These are phyloP conservation scores for Vicia faba DNA, from an alignment of 306 rosid genomes.

Conservation along the genomic window DNA sequence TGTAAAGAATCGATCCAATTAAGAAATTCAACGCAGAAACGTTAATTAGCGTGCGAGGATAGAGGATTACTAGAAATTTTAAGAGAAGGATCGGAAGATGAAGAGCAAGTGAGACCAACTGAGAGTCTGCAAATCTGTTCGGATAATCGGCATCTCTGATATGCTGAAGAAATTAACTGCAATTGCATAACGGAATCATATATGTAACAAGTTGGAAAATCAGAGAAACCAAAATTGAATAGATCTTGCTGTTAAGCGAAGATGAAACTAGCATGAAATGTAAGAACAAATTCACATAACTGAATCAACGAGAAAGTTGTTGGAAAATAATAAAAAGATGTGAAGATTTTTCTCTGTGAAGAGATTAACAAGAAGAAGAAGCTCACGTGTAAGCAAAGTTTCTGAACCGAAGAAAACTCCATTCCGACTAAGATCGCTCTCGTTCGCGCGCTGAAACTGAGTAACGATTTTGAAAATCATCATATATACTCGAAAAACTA, in stretches of 20 bases:
- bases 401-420: conserved; percentile 41
- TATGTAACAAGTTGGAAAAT: background rate
- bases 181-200: background rate
- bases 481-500: background rate
- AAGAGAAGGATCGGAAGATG: conserved; percentile 45
- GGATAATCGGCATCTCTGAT: conserved; percentile 74
- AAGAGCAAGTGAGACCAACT: conserved; percentile 54
- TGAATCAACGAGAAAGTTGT: background rate
- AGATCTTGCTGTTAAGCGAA: background rate
- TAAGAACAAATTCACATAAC: background rate
- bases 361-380: conserved; percentile 16
- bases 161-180: conserved; percentile 77
- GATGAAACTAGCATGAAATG: conserved; percentile 44
- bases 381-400: conserved; percentile 44
- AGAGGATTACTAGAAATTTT: conserved; percentile 58
- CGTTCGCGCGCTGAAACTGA: conserved; percentile 32
- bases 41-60: background rate
- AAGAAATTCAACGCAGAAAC: conserved; percentile 18
- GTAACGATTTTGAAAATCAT: conserved; percentile 8
- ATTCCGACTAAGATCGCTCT: conserved; percentile 22
- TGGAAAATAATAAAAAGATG: background rate
- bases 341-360: background rate
- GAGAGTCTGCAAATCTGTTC: conserved; percentile 70
- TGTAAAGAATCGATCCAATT: background rate
- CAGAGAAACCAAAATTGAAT: background rate